Evolutionary conservation across 176 grass and related monocot genomes (phyloP), one percentile per base, ranked within the genome.

Genomic region (Oryza meyeriana): DNA sequence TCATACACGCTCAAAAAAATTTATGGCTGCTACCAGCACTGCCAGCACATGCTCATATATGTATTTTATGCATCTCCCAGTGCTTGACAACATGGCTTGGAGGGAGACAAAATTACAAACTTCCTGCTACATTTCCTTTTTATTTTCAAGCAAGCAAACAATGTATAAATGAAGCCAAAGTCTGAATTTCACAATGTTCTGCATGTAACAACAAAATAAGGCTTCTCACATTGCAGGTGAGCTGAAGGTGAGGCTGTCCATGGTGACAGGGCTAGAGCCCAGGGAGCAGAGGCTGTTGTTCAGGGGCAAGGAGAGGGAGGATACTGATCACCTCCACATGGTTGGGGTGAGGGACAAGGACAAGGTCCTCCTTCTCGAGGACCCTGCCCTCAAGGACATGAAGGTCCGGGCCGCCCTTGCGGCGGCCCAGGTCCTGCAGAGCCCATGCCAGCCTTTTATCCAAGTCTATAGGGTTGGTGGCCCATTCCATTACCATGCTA

Each of bases 221-320:
- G 12, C 32, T 45, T 29, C 11, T 71, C 35, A 68, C 27, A 71
- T 74, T 86, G 52, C 81, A 99, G 96, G 93, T 24, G 91, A 94
- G 13, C 77, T 95, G 87, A 99, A 99, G 93, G 82, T 90, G 55
- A 69, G 86, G 22, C 14, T 95, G 63, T 78, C 88, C 59, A 85
- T 90, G 85, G 73, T 88, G 41, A 90, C 90, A 41, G 96, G 91
- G 25, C 72, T 99, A 42, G 87, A 95, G 81, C 87, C 96, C 5
- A 84, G 73, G 67, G 92, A 95, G 81, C 91, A 99, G 86, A 94
- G 89, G 88, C 79, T 99, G 24, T 34, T 99, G 47, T 99, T 99
- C 85, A 95, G 81, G 84, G 91, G 96, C 12, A 99, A 94, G 66
- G 96, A 95, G 80, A 95, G 86, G 77, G 93, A 99, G n/a, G 93